Evolutionary conservation across 2,329 filamentous ascomycete species (phyloP), one percentile per base, ranked within the genome.

Genomic region (Ampelomyces quisqualis): DNA sequence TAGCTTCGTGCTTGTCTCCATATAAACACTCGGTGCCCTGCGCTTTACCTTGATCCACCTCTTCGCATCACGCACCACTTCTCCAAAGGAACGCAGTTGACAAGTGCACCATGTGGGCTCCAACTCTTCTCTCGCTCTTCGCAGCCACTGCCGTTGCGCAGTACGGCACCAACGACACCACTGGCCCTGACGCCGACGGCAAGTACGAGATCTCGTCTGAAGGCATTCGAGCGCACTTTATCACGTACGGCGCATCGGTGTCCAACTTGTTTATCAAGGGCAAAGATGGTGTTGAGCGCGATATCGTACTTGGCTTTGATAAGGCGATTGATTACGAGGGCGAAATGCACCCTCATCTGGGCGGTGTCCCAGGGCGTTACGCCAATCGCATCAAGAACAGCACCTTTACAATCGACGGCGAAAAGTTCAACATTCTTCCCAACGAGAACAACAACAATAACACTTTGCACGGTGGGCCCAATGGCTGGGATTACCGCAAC

Each of bases 311-410:
- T 32, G 86, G 86, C 33, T 90, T 82, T 57, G 86, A 90, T 70
- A 89, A 89, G 60, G 85, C 86, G 31, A 80, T 73, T 37, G 81
- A 85, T 69, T 90, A 90, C 69, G 69, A 67, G 44, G 64, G 80
- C 34, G 84, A 88, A 44, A 72, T 77, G 46, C 86, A 90, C 65
- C 81, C 79, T 35, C 85, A 89, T 73, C 82, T 86, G 51, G 86
- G 85, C 43, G 74, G 81, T 55, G 81, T 90, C 1, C 85, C 85
- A 0, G 86, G 85, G 57, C 82, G 86, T 40, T 90, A 90, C 63
- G 86, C 86, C 43, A 90, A 90, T 67, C 82, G 86, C 51, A 90
- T 90, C 73, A 82, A 81, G 74, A 89, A 90, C 73, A 83, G 80
- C 66, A 84, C 78, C 5, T 88, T 88, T 58, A 75, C 72, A 44